Conservation (phyloP, 2,329 filamentous ascomycete species). For the Kalmusia sp. region DNA sequence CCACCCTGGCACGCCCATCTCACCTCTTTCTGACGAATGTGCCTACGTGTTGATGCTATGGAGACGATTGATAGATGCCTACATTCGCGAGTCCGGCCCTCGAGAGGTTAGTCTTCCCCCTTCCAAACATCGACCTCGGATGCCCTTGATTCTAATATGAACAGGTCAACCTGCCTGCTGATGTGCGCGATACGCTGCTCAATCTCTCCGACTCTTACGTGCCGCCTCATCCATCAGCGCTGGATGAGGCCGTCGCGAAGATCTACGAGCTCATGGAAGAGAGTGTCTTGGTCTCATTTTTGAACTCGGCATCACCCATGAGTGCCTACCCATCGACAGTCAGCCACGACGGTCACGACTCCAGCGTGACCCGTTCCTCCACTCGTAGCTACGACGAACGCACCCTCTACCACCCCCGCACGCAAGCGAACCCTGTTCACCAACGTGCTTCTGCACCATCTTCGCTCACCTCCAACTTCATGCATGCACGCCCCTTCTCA, state of each 20-base stretch:
- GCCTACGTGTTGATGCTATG: slow-evolving; percentile 81
- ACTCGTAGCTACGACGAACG: slow-evolving; percentile 52
- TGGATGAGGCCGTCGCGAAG: slow-evolving; percentile 84
- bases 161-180: slow-evolving; percentile 76
- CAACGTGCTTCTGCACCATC: slow-evolving; percentile 50
- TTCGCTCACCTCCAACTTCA: slow-evolving; percentile 46
- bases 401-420: slow-evolving; percentile 32
- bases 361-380: slow-evolving; percentile 45
- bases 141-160: slow-evolving; percentile 26
- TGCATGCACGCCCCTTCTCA: slow-evolving; percentile 43
- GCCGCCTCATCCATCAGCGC: slow-evolving; percentile 75
- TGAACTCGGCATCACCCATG: slow-evolving; percentile 69
- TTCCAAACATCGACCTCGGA: neutral
- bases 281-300: slow-evolving; percentile 89
- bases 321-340: slow-evolving; percentile 51
- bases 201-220: slow-evolving; percentile 64
- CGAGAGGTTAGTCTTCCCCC: slow-evolving; percentile 36
- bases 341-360: slow-evolving; percentile 51
- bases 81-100: slow-evolving; percentile 65
- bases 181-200: slow-evolving; percentile 82
- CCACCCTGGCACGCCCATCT: slow-evolving; percentile 53
- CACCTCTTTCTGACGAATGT: slow-evolving; percentile 63
- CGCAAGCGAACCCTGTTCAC: slow-evolving; percentile 38
- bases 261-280: slow-evolving; percentile 98
- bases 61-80: slow-evolving; percentile 86